Evolutionary conservation across 306 rosid species (phyloP), one percentile per base, ranked within the genome.

Genomic region (Neltuma alba): DNA sequence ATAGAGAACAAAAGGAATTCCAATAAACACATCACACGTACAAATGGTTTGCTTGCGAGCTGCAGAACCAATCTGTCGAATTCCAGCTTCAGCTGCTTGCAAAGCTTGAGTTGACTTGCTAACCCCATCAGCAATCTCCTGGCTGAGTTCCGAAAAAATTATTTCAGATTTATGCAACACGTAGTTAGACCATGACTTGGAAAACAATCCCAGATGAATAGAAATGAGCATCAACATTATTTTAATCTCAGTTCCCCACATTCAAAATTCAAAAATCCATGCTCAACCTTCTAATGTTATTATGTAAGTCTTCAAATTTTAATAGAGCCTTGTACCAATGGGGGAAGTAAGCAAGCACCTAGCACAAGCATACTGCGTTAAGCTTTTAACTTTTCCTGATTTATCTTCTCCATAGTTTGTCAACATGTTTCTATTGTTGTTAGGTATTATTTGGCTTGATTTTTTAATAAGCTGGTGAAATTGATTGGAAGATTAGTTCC

Each of bases 11-110:
- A 16, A 73, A 16, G 69, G 80, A 63, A 61, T 38, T 62, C 50
- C 37, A 11, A 72, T 50, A 80, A 82, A 72, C 21, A 78, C n/a
- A 64, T 72, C 34, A 67, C 76, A 86, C 98, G 34, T 87, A 95
- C 96, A 90, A 47, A 92, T 81, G n/a, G 99, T 95, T 85, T 88
- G 93, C 81, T 93, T 88, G 69, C 84, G 97, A 50, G 99, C 99
- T 50, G 89, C 72, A 13, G 91, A 60, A 33, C 99, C 93, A 8
- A 95, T 86, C 83, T 89, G 90, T 70, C 92, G 91, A 78, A 95
- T 86, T 87, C 98, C 98, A 55, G 94, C 89, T 85, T 90, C 93
- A 54, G 98, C 98, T 9, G 98, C 94, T 82, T 89, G 96, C 82
- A 95, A 89, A 63, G 97, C 96, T 91, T 93, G 96, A 81, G 94